Conservation (phyloP, 2,329 filamentous ascomycete species). For the Leptosphaerulina australis region DNA sequence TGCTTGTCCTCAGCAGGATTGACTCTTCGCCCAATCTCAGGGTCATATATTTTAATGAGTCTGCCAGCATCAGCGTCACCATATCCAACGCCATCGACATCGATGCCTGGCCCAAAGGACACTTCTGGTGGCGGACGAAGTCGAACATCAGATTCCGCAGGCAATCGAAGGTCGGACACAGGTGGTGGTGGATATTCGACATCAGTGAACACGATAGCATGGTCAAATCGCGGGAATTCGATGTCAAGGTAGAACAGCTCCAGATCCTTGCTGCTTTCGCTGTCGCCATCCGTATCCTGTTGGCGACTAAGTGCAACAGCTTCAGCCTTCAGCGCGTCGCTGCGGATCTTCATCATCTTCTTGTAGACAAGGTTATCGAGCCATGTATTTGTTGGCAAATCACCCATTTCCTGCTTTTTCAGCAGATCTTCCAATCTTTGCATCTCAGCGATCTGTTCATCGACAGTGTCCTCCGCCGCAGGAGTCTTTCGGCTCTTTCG, state of each 20-base stretch:
- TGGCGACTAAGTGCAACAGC: conserved; percentile 47
- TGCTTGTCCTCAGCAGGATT: conserved; percentile 97
- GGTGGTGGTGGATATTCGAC: conserved; percentile 88
- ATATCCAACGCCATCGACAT: conserved; percentile 65
- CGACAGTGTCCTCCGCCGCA: conserved; percentile 53
- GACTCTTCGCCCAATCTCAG: conserved; percentile 84
- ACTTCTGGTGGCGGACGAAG: conserved; percentile 85
- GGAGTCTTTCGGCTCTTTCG: conserved; percentile 58
- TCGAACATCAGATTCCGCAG: conserved; percentile 66
- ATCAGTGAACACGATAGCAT: conserved; percentile 93
- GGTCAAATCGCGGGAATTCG: conserved; percentile 93
- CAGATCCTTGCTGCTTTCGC: conserved; percentile 54
- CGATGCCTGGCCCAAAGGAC: conserved; percentile 87
- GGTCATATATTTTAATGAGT: conserved; percentile 87
- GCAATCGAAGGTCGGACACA: conserved; percentile 74
- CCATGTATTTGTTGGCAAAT: conserved; percentile 92
- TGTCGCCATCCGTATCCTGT: conserved; percentile 20
- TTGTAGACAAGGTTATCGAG: conserved; percentile 93
- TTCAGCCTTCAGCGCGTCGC: conserved; percentile 48
- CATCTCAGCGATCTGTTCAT: conserved; percentile 81
- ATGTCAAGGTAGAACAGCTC: conserved; percentile 83
- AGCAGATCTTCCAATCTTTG: conserved; percentile 87
- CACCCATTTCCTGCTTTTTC: conserved; percentile 98
- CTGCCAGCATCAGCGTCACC: conserved; percentile 61
- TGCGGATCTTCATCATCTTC: conserved; percentile 73